These are phyloP conservation scores for Ilex asprella DNA, from an alignment of 257 asterid species.

Conservation along the genomic window DNA sequence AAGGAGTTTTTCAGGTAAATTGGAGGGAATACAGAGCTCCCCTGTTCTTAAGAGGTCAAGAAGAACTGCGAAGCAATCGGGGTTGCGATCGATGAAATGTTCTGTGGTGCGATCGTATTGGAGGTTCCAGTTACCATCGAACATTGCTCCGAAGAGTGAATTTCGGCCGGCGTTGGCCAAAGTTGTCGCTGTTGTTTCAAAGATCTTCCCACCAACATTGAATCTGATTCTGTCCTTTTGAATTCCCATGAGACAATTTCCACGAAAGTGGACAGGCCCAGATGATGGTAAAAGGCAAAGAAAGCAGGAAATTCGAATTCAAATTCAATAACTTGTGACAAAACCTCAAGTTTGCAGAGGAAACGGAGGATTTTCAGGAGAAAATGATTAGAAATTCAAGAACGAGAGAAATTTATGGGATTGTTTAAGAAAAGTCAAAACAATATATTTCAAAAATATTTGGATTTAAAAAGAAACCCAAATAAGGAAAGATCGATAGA, in stretches of 20 bases:
- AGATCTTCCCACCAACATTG: slow-evolving; percentile 73
- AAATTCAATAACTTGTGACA: background rate
- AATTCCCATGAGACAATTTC: slow-evolving; percentile 48
- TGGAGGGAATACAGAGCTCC: slow-evolving; percentile 63
- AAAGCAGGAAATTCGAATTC: background rate
- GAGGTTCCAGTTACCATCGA: slow-evolving; percentile 72
- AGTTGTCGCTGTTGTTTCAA: slow-evolving; percentile 85
- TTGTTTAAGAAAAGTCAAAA: background rate
- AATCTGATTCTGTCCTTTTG: slow-evolving; percentile 75
- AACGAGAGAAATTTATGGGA: background rate
- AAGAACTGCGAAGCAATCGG: slow-evolving; percentile 73
- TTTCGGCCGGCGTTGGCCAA: slow-evolving; percentile 83
- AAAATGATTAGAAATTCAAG: slow-evolving; percentile 1
- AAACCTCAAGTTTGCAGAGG: background rate
- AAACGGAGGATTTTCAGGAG: slow-evolving; percentile 2
- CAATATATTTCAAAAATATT: slow-evolving; percentile 5
- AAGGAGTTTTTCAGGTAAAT: slow-evolving; percentile 53
- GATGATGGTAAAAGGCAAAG: background rate
- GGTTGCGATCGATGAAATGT: slow-evolving; percentile 84
- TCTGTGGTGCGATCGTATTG: slow-evolving; percentile 38
- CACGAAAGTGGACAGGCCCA: background rate
- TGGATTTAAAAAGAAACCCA: slow-evolving; percentile 8
- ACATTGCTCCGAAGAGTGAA: slow-evolving; percentile 85
- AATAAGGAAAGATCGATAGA: slow-evolving; percentile 2
- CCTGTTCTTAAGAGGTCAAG: slow-evolving; percentile 89